Percentiles rank a stretch among this genome's conserved stretches.
Evolutionary conservation across 306 rosid genomes (phyloP).

Genomic region (Carpinus viminea): DNA sequence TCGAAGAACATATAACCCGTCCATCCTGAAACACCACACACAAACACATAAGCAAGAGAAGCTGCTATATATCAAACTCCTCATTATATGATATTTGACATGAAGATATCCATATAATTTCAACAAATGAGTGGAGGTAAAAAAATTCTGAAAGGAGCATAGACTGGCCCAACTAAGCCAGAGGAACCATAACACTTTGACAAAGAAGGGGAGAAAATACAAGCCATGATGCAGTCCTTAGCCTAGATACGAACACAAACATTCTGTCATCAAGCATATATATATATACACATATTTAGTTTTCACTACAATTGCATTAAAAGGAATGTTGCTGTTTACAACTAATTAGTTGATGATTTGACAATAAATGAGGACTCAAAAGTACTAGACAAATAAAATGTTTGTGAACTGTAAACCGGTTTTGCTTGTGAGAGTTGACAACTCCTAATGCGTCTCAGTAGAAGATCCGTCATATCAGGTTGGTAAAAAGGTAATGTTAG

Average conservation of each 20-base stretch:
- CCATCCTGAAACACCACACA: conserved; percentile 57
- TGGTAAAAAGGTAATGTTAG: neutral
- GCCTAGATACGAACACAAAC: neutral
- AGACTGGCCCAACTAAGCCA: too few relatives aligned
- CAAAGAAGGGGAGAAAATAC: too few relatives aligned
- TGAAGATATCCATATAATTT: neutral
- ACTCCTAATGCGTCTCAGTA: neutral
- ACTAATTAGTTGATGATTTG: neutral
- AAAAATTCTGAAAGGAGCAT: neutral
- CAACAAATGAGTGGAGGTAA: neutral
- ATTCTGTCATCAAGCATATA: neutral
- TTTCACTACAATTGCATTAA: neutral
- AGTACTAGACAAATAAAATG: neutral
- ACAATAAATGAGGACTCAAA: neutral
- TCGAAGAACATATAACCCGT: conserved; percentile 63
- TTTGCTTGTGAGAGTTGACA: neutral
- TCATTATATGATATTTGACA: neutral
- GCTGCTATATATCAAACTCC: neutral
- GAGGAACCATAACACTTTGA: too few relatives aligned
- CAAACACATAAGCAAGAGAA: conserved; percentile 11
- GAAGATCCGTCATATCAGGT: neutral
- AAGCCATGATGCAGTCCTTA: neutral
- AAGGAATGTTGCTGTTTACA: neutral
- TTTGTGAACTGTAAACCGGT: neutral
- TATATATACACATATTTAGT: neutral